Evolutionary conservation across 2,329 filamentous ascomycete genomes (phyloP).

Genomic region (Scedosporium boydii): DNA sequence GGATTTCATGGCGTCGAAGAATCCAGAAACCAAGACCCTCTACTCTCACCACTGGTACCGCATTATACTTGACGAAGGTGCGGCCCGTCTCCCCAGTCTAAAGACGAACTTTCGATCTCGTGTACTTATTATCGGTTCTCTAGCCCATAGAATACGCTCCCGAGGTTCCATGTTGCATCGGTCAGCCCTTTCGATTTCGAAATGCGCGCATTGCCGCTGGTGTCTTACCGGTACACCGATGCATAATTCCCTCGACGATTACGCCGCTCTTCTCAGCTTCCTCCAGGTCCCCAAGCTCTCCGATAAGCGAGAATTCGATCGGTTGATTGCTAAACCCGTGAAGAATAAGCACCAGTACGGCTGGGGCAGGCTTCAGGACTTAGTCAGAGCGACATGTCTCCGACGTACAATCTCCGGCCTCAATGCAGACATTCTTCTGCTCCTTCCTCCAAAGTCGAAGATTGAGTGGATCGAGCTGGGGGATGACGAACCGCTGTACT

Average conservation of each 20-base stretch:
- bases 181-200: slow-evolving; percentile 12
- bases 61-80: slow-evolving; percentile 30
- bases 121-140: background rate
- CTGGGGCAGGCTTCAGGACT: background rate
- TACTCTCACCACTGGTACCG: slow-evolving; percentile 18
- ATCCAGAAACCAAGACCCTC: background rate
- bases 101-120: background rate
- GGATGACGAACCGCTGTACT: background rate
- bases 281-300: slow-evolving; percentile 16
- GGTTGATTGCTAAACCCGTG: background rate
- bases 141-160: slow-evolving; percentile 28
- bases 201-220: slow-evolving; percentile 22
- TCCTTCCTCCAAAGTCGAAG: background rate
- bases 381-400: background rate
- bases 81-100: background rate
- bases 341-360: background rate
- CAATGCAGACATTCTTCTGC: background rate
- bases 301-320: background rate
- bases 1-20: background rate
- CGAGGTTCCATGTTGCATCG: slow-evolving; percentile 19
- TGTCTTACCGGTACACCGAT: slow-evolving; percentile 31
- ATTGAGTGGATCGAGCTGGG: background rate
- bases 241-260: slow-evolving; percentile 29
- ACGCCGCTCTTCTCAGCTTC: slow-evolving; percentile 24
- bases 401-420: background rate